phyloP scores from a whole-genome alignment of 495 filamentous ascomycete species.

The Hyaloscypha finlandica region DNA sequence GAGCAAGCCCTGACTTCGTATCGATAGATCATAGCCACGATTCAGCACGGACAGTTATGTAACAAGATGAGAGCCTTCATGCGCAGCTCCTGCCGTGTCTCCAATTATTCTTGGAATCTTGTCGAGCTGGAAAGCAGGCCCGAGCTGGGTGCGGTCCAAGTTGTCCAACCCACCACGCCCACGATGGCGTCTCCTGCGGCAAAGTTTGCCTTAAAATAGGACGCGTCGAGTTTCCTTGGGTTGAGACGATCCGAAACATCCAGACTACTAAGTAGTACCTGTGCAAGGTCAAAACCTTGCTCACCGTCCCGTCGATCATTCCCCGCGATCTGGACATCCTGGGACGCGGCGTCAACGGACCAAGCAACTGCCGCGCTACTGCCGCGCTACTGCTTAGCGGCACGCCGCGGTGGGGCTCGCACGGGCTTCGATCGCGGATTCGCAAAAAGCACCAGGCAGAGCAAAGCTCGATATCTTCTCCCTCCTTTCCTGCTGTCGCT shows the following conservation, averaged over 20 bases:
- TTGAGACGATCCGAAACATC: neutral
- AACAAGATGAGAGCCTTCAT: neutral
- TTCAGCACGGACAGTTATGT: neutral
- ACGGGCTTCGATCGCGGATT: neutral
- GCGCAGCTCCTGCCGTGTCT: neutral
- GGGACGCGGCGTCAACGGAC: neutral
- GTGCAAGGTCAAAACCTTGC: neutral
- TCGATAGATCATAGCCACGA: neutral
- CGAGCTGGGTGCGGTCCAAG: neutral
- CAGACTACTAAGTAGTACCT: too few relatives aligned
- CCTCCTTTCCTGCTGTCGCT: neutral
- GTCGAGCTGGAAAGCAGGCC: neutral
- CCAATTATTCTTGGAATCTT: neutral
- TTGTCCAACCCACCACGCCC: neutral
- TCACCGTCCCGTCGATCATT: neutral
- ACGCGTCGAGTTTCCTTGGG: neutral
- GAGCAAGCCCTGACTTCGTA: neutral
- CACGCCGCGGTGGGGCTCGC: neutral
- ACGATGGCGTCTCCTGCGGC: neutral
- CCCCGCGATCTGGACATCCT: neutral
- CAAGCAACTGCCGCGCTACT: neutral
- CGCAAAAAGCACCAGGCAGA: neutral
- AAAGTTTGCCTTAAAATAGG: neutral
- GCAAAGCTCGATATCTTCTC: neutral
- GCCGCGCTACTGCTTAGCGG: neutral